A percentile compares a stretch with the other conserved stretches of the same genome.
phyloP scores from a whole-genome alignment of 2,329 filamentous ascomycete genomes.

The Ilyonectria mors-panacis region DNA sequence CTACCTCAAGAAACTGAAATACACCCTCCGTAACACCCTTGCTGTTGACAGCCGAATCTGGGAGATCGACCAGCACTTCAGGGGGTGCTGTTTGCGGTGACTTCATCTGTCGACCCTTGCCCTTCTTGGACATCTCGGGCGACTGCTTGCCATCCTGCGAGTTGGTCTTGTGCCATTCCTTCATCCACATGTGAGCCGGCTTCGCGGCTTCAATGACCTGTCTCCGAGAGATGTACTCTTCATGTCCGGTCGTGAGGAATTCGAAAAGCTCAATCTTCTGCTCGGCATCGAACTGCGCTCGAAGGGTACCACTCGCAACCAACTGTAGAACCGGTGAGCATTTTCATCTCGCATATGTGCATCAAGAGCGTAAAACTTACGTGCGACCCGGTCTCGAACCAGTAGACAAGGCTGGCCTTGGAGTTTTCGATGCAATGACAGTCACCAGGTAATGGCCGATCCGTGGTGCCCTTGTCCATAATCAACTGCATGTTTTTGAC shows the following conservation, averaged over 20 bases:
- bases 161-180: slow-evolving; percentile 76
- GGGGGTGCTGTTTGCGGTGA: slow-evolving; percentile 72
- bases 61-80: slow-evolving; percentile 70
- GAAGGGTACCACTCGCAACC: slow-evolving; percentile 82
- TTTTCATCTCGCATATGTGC: background rate
- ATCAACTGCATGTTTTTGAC: slow-evolving; percentile 89
- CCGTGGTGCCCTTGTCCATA: slow-evolving; percentile 76
- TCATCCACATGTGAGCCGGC: slow-evolving; percentile 75
- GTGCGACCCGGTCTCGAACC: slow-evolving; percentile 87
- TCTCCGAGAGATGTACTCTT: slow-evolving; percentile 85
- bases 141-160: slow-evolving; percentile 70
- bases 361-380: slow-evolving; percentile 63
- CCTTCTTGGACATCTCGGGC: slow-evolving; percentile 78
- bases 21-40: slow-evolving; percentile 74
- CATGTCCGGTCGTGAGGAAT: slow-evolving; percentile 81
- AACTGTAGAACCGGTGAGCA: slow-evolving; percentile 67
- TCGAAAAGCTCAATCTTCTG: slow-evolving; percentile 90
- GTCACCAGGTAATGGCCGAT: slow-evolving; percentile 71
- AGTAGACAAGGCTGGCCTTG: slow-evolving; percentile 88
- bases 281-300: slow-evolving; percentile 83
- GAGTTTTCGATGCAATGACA: slow-evolving; percentile 82
- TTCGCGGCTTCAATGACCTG: slow-evolving; percentile 73
- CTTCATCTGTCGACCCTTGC: slow-evolving; percentile 71
- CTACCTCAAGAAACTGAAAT: slow-evolving; percentile 76
- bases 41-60: slow-evolving; percentile 70